Base-by-base conservation (phyloP, 73 alveolate species). In the Paramecium bursaria region DNA sequence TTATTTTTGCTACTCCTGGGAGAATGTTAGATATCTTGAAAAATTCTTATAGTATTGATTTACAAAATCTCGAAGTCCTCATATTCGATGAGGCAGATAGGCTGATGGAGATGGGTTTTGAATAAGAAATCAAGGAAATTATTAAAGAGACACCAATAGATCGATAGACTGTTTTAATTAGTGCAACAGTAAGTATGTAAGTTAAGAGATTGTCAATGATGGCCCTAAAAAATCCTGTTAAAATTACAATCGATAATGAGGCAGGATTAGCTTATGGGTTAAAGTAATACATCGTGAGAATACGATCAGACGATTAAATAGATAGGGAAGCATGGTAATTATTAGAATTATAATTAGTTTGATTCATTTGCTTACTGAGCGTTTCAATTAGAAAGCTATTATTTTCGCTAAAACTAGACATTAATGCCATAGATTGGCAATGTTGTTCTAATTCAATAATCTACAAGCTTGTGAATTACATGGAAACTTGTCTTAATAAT, bases 11-110 rank as follows among this genome's bases (percentile, higher is more conserved):
- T 6, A 97, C 99, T 29, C 97, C 99, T 13, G 99, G 99, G 29
- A 89, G 99, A 86, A 86, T 95, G 46, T 87, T 97, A 26, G 99
- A 97, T 47, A 77, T 50, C 17, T 85, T 61, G 48, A 48, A 50
- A 9, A 85, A 85, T 46, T 73, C 86, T 19, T 50, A 46, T 13
- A 57, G 73, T 30, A 49, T 85, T 29, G 91, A 73, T 39, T 44
- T 73, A 14, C 46, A 95, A 92, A 85, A 92, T 89, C 94, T 97
- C 27, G 97, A 95, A 75, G 90, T 93, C 6, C 86, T 97, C 22
- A 96, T 97, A 9, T 88, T 97, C 50, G 99, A 97, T 92, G 99
- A 97, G 87, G 99, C 99, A 0, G 99, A 97, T 91, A 97, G 95
- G 80, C 91, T 97, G 55, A 90, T 97, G 39, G 99, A 97, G 74